Evolutionary conservation across 305 asterid species (phyloP), one percentile per base, ranked within the genome.

Genomic region (Salvia sclarea): DNA sequence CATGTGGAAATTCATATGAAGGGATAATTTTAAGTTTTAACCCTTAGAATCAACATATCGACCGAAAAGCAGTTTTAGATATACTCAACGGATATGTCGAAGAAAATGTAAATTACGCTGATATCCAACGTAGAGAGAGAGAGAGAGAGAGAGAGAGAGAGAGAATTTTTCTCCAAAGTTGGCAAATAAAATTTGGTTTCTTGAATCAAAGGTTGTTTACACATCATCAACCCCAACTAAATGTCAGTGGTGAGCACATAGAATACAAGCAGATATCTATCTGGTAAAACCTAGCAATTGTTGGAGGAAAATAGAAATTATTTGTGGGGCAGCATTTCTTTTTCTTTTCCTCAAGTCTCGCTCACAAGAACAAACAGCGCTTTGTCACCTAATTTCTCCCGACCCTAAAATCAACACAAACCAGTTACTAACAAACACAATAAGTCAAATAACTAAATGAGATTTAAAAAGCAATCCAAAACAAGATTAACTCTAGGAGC

Each of bases 291-390:
- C 60, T 28, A 55, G 44, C 8, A 61, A 54, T 56, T 61, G 35
- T 47, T 14, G 16, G 11, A 68, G 16, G 21, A 60, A 69, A 70
- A 30, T 40, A 40, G 40, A 71, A 43, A 61, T 62, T 37, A 37
- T 8, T 9, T 71, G 28, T 45, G 4, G 58, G 58, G 28, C 31
- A 17, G 24, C 40, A 52, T 9, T 16, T 17, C 52, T 58, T 59
- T 35, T 60, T 38, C 22, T 25, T 24, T 38, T 28, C 67, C 69
- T 74, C 73, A 75, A 61, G 63, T 41, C 61, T 66, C 86, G 88
- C 71, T 86, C 78, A 92, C 87, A 59, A 92, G 96, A 77, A 92
- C 94, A 84, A 89, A 92, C 78, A 89, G 58, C 13, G 91, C 77
- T 62, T 81, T 92, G 75, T 77, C 91, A 37, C 91, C 98, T 73